Evolutionary conservation across 2,329 filamentous ascomycete genomes (phyloP), one percentile per base, ranked within the genome.

Genomic region (Ceratocystis destructans): DNA sequence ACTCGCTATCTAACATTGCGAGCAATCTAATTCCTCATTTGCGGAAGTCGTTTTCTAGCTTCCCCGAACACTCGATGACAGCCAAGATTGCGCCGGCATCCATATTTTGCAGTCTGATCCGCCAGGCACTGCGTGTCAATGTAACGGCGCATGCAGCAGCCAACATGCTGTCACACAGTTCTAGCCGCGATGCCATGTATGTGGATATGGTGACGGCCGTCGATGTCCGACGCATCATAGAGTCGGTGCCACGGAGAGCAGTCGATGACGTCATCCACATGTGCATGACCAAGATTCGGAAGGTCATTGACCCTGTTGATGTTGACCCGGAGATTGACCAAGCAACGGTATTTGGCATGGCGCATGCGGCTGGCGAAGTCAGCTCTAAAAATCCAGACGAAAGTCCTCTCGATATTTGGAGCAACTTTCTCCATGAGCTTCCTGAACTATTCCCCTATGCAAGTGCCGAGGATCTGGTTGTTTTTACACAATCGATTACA

Each of bases 161-260:
- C 25, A 95, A 94, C 69, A 91, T 96, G 83, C 81, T 99, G 12
- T 90, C 90, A 6, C 90, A 93, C 72, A 86, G 90, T 20, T 88
- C 90, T 59, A 95, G 96, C 73, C 85, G 94, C 65, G 90, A 94
- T 70, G 88, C 94, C 72, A 97, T 99, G 94, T 96, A 94, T 79
- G 80, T 87, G 63, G 94, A 99, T 73, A 96, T 92, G 86, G 85
- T 90, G 50, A 84, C 79, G 1, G 82, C 83, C 77, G 83, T 87
- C 37, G 79, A 82, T 31, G 77, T 83, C 8, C 80, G 84, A 61
- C 87, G 87, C 72, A 76, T 87, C 67, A 83, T 84, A 0, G 84
- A 87, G 71, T 83, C 80, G 68, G 79, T 87, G 5, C 85, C 85
- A 0, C 82, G 82, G 2, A 77, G 79, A 61, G 84, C 79, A 10